A percentile compares a stretch with the other conserved stretches of the same genome.
phyloP scores from a whole-genome alignment of 352 stramenopile species.

The Globisporangium iwayamae region DNA sequence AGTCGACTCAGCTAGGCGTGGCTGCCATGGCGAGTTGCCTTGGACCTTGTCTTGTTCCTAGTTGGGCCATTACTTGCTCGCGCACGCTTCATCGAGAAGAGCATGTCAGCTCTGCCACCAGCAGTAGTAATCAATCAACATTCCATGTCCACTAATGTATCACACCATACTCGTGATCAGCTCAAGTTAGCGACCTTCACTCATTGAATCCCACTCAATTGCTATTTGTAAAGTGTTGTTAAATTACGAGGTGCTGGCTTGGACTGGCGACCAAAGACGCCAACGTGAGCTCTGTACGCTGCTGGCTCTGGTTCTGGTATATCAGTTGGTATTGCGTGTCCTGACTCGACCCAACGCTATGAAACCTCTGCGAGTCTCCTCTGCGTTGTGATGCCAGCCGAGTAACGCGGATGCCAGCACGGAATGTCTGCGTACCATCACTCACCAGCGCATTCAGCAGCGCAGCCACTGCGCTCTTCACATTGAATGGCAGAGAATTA shows the following conservation, averaged over 20 bases:
- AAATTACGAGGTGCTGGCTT: conserved; percentile 1
- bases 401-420: conserved; percentile 27
- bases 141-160: too few species aligned
- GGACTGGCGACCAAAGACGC: conserved; percentile 6
- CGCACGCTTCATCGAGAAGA: too few species aligned
- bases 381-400: conserved; percentile 16
- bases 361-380: conserved; percentile 2
- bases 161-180: too few species aligned
- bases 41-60: too few species aligned
- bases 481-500: conserved; percentile 17
- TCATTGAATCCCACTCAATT: too few species aligned
- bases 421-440: conserved; percentile 34
- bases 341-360: conserved; percentile 3
- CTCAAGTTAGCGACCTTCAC: too few species aligned
- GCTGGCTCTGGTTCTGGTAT: not conserved
- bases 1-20: too few species aligned
- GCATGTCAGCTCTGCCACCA: too few species aligned
- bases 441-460: conserved; percentile 36
- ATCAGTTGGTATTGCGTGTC: not conserved
- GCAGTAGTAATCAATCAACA: too few species aligned
- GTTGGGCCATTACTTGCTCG: too few species aligned
- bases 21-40: too few species aligned
- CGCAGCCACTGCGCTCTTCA: conserved; percentile 22
- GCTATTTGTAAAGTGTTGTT: not conserved
- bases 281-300: conserved; percentile 3